Evolutionary conservation across 805 yeast genomes (phyloP), one percentile per base, ranked within the genome.

Genomic region (Saturnispora mendoncae): DNA sequence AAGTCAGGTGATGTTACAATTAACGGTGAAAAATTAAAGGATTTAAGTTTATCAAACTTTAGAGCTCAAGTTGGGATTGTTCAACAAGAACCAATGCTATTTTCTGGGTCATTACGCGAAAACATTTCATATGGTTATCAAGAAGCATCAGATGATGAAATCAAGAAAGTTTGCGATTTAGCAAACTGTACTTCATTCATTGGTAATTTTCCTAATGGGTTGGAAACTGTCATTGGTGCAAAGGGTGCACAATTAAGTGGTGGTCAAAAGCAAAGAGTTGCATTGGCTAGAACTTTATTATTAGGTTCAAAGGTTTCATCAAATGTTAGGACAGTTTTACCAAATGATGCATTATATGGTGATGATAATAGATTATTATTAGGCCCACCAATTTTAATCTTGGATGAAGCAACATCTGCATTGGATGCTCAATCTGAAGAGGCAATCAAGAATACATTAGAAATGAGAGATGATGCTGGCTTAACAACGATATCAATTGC

Each of bases 381-480:
- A 20, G 71, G 78, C 34, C 97, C 97, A 2, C 70, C 80, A 6
- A 70, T 90, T n/a, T 64, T 90, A 44, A 76, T 90, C 25, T 64
- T 90, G 44, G 97, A 90, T 58, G 97, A 90, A 58, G 95, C 97
- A 12, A 90, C 97, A 0, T 84, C 95, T 26, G 97, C 97, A 0
- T 66, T 90, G 39, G 97, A 90, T 56, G 77, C 94, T 10, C 84
- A 83, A 42, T 80, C 88, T 51, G 97, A 90, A 56, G 80, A 82
- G 51, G 74, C 84, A 3, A 94, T 90, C 31, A 84, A 86, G 57
- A 73, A 72, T 38, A 85, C 94, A 7, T 64, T 90, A 46, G 56
- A 66, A 24, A 59, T 68, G 37, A 68, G 92, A 46, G 69, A 72
- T 47, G 54, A 58, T 20, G 68, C 75, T 18, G 76, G 80, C 13